Evolutionary conservation across 2,329 filamentous ascomycete species (phyloP).

Genomic region (Penicillium capsulatum): DNA sequence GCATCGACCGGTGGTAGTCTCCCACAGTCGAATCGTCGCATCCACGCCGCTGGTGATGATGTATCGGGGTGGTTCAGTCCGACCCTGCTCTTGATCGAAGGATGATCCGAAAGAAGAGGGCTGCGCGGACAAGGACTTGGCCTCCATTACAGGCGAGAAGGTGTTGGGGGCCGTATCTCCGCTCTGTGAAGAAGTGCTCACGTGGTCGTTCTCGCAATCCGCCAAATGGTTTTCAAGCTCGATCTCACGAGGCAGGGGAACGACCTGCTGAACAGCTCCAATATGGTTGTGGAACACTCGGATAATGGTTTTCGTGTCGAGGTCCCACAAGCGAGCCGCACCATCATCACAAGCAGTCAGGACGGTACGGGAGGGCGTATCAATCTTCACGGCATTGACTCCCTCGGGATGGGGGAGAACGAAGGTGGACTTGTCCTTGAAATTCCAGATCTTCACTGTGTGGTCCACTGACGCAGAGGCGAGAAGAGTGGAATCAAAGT

Average conservation of each 20-base stretch:
- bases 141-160: constrained; percentile 24
- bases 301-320: constrained; percentile 78
- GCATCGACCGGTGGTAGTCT: constrained; percentile 74
- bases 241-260: constrained; percentile 79
- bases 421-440: constrained; percentile 75
- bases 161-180: constrained; percentile 24
- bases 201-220: constrained; percentile 55
- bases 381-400: constrained; percentile 93
- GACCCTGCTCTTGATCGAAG: constrained; percentile 57
- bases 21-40: constrained; percentile 88
- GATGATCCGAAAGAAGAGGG: constrained; percentile 57
- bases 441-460: constrained; percentile 90
- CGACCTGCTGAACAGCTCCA: constrained; percentile 88
- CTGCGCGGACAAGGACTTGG: constrained; percentile 33
- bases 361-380: constrained; percentile 74
- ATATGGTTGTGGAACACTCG: constrained; percentile 80
- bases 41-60: constrained; percentile 92
- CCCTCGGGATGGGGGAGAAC: constrained; percentile 81
- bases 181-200: constrained; percentile 36
- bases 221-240: constrained; percentile 72
- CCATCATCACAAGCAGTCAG: constrained; percentile 93
- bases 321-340: constrained; percentile 86
- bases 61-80: constrained; percentile 76
- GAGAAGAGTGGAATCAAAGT: constrained; percentile 79
- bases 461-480: constrained; percentile 87